Conservation (phyloP, 1,284 basidiomycete genomes). For the Sanghuangporus baumii region DNA sequence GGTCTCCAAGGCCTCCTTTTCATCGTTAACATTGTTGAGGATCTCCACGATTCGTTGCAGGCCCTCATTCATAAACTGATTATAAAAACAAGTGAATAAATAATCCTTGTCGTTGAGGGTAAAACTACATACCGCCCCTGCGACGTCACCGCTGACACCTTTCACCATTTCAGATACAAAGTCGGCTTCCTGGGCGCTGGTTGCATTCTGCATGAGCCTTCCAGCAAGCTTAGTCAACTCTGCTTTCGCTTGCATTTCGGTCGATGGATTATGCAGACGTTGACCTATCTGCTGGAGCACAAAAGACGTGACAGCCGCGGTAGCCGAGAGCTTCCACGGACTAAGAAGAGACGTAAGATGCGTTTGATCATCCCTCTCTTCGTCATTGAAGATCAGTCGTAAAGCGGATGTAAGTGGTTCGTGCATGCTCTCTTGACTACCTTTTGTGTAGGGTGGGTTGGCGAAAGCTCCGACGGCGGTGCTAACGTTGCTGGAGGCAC, state of each 20-base stretch:
- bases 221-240: conserved; percentile 59
- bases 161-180: conserved; percentile 74
- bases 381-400: conserved; percentile 55
- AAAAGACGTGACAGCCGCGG: conserved; percentile 71
- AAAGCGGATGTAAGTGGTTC: conserved; percentile 63
- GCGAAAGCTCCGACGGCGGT: conserved; percentile 65
- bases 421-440: conserved; percentile 43
- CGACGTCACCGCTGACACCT: conserved; percentile 59
- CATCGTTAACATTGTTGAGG: conserved; percentile 35
- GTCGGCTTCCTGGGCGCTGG: conserved; percentile 70
- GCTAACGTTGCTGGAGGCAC: conserved; percentile 66
- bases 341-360: conserved; percentile 57
- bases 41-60: conserved; percentile 58
- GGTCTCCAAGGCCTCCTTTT: conserved; percentile 24
- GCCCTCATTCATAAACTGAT: conserved; percentile 71
- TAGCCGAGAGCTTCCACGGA: conserved; percentile 77
- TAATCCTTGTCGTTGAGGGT: not conserved
- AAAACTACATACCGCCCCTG: conserved; percentile 48
- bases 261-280: conserved; percentile 50
- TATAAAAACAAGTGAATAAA: not conserved
- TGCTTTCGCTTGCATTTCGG: conserved; percentile 44
- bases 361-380: conserved; percentile 23
- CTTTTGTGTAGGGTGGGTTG: conserved; percentile 46
- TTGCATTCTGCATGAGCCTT: conserved; percentile 62
- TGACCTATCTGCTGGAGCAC: conserved; percentile 66